Evolutionary conservation across 2,329 filamentous ascomycete genomes (phyloP).

Genomic region (Myriosclerotinia scirpicola): DNA sequence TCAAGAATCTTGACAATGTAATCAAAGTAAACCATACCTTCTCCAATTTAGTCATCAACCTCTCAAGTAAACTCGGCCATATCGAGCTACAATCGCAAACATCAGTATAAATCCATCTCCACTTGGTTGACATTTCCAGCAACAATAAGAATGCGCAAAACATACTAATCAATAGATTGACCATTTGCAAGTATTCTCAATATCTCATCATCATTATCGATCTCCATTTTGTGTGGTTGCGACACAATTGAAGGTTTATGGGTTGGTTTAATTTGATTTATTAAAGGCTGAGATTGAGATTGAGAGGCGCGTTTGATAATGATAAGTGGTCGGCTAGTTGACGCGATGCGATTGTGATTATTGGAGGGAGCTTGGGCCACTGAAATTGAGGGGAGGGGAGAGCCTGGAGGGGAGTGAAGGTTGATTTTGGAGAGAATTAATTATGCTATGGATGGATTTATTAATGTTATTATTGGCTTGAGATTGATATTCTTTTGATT

Average conservation of each 20-base stretch:
- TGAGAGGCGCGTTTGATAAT: slow-evolving; percentile 9
- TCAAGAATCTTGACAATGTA: not conserved
- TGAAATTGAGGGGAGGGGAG: not conserved
- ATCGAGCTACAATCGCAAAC: slow-evolving; percentile 39
- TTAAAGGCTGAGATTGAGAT: not conserved
- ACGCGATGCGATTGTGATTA: not conserved
- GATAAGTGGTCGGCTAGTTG: slow-evolving; percentile 12
- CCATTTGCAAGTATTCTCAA: slow-evolving; percentile 50
- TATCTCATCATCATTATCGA: slow-evolving; percentile 50
- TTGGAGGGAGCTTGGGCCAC: slow-evolving; percentile 6
- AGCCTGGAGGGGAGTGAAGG: too few relatives aligned
- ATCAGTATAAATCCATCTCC: slow-evolving; percentile 14
- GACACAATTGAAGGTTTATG: slow-evolving; percentile 30
- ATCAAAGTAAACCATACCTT: slow-evolving; percentile 30
- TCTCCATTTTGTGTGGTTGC: slow-evolving; percentile 50
- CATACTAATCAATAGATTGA: slow-evolving; percentile 57
- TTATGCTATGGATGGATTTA: too few relatives aligned
- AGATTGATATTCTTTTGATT: too few relatives aligned
- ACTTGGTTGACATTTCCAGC: not conserved
- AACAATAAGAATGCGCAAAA: slow-evolving; percentile 22
- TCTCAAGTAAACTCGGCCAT: slow-evolving; percentile 45
- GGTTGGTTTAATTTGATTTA: slow-evolving; percentile 9
- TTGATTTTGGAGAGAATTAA: too few relatives aligned
- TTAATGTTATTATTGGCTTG: too few relatives aligned
- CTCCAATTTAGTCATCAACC: slow-evolving; percentile 43